Conservation (phyloP, 2,329 filamentous ascomycete genomes). For the Domatiomyces globalis region DNA sequence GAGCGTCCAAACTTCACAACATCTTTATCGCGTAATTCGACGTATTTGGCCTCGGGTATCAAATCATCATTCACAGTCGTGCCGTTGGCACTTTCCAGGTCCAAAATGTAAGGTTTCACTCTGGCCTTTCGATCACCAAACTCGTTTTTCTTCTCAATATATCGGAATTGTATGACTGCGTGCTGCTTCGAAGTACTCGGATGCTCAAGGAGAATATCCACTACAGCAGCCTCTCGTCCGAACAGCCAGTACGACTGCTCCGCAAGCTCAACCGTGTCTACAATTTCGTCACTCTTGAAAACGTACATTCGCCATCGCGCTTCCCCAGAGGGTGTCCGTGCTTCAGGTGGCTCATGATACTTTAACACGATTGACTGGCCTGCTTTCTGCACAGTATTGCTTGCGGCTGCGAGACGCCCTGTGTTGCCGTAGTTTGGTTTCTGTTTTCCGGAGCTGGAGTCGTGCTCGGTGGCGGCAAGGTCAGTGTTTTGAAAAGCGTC, state of each 20-base stretch:
- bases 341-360: slow-evolving; percentile 90
- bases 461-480: slow-evolving; percentile 14
- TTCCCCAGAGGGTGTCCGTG: slow-evolving; percentile 66
- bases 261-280: slow-evolving; percentile 68
- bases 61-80: slow-evolving; percentile 65
- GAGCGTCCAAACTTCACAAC: slow-evolving; percentile 78
- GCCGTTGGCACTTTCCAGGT: slow-evolving; percentile 86
- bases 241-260: slow-evolving; percentile 79
- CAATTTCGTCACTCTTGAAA: slow-evolving; percentile 68
- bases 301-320: slow-evolving; percentile 82
- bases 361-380: slow-evolving; percentile 63
- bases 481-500: slow-evolving; percentile 27
- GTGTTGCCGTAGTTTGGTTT: slow-evolving; percentile 75
- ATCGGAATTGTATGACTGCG: slow-evolving; percentile 84
- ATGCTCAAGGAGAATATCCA: slow-evolving; percentile 73
- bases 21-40: slow-evolving; percentile 80
- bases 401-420: slow-evolving; percentile 72
- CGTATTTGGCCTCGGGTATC: slow-evolving; percentile 61
- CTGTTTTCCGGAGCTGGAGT: slow-evolving; percentile 49
- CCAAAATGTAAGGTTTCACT: slow-evolving; percentile 79
- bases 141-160: slow-evolving; percentile 69
- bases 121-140: slow-evolving; percentile 69
- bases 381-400: slow-evolving; percentile 59
- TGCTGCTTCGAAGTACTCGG: slow-evolving; percentile 92
- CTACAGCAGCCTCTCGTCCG: slow-evolving; percentile 65